Evolutionary conservation across 2,329 filamentous ascomycete genomes (phyloP), one percentile per base, ranked within the genome.

Genomic region (Trichoderma pleuroti): DNA sequence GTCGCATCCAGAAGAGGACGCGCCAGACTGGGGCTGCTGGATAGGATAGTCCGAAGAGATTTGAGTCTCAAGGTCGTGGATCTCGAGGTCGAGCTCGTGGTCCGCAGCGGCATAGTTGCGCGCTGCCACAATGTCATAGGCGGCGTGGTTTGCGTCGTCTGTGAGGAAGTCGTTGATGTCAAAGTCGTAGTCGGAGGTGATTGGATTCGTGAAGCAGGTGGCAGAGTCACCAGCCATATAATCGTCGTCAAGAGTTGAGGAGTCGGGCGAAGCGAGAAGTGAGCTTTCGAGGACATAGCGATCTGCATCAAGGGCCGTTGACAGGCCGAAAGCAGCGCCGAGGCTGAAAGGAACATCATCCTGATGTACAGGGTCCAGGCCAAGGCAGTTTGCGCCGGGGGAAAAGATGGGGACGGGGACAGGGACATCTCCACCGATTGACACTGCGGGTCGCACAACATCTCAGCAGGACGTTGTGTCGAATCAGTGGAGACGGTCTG

Each of bases 401-500:
- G 83, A 79, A 77, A 84, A 74, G 81, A 84, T n/a, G n/a, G n/a
- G 76, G 78, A 79, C 79, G 75, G 78, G 79, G 81, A 80, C 80
- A 80, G 81, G 78, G 84, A 82, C 81, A 83, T 85, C 83, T 87
- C 87, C 86, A 85, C 88, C 92, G 90, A 94, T 95, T 91, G 96
- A 98, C 96, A 99, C 96, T 92, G 96, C 96, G 97, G 96, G 96
- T 97, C 96, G 82, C 92, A 98, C 96, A 98, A 98, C 95, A 98
- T 91, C 94, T 88, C 96, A 88, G 96, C 96, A 98, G 96, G 94
- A 97, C 97, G 94, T 98, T 98, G 96, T 98, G 94, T 96, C 96
- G 89, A 85, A 88, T 97, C 93, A 90, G 92, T 87, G 84, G 91
- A 88, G 84, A 82, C 78, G 65, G 75, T 76, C 72, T 73, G 72